Conservation (phyloP, 75 land plant genomes). For the Cunninghamia lanceolata region DNA sequence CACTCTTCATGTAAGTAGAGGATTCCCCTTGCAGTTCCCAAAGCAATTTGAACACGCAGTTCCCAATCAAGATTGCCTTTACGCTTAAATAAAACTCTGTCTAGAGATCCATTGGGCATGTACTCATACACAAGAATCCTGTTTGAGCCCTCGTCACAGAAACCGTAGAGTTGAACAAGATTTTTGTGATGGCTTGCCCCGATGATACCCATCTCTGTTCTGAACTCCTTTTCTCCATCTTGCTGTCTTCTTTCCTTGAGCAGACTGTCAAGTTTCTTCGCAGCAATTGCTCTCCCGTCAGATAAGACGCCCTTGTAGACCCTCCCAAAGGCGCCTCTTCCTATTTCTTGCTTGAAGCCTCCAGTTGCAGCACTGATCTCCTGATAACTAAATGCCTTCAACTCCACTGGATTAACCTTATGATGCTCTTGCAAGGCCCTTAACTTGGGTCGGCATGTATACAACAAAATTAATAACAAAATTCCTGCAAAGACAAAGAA, state of each 20-base stretch:
- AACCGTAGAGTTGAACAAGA: constrained; percentile 34
- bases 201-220: no score
- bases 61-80: constrained; percentile 33
- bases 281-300: constrained; percentile 12
- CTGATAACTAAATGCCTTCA: constrained; percentile 27
- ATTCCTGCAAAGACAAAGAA: no score
- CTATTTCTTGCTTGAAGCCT: constrained; percentile 23
- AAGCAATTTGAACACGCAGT: constrained; percentile 32
- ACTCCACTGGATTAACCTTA: neutral
- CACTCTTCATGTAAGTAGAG: no score
- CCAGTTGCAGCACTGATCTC: constrained; percentile 37
- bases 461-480: no score
- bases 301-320: constrained; percentile 22
- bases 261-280: constrained; percentile 34
- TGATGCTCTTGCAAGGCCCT: neutral
- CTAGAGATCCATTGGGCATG: constrained; percentile 48
- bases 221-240: no score
- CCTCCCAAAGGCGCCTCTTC: constrained; percentile 33
- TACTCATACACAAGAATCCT: no score
- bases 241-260: neutral
- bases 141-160: no score
- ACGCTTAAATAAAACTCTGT: no score
- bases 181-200: constrained; percentile 38
- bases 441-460: no score
- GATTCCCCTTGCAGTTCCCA: no score